Evolutionary conservation across 1,284 basidiomycete genomes (phyloP).

Genomic region (Trametes versicolor): DNA sequence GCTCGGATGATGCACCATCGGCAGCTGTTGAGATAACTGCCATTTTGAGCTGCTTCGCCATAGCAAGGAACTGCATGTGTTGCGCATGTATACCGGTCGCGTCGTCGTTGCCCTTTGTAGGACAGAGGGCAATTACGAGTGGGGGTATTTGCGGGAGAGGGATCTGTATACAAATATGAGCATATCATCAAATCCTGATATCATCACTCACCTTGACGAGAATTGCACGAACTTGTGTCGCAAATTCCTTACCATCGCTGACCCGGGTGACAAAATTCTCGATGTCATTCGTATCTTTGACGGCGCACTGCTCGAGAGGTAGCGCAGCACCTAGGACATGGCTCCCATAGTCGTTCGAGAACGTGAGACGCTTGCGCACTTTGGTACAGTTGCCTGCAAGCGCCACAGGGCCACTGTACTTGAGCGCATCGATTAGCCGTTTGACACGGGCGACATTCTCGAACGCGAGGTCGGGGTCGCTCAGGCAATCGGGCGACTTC

Average conservation of each 20-base stretch:
- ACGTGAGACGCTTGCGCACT: constrained; percentile 36
- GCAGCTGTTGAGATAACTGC: constrained; percentile 33
- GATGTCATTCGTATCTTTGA: constrained; percentile 37
- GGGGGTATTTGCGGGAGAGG: constrained; percentile 35
- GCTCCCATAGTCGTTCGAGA: constrained; percentile 40
- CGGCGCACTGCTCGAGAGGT: constrained; percentile 32
- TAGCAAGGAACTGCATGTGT: constrained; percentile 30
- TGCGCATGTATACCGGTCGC: constrained; percentile 30
- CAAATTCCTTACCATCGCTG: background rate
- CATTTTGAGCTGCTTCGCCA: constrained; percentile 36
- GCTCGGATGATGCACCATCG: constrained; percentile 41
- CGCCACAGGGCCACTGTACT: constrained; percentile 8
- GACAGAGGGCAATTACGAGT: constrained; percentile 34
- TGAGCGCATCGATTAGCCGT: constrained; percentile 5
- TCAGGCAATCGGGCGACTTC: background rate
- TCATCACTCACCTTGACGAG: background rate
- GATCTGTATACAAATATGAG: constrained; percentile 2
- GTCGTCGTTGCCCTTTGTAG: constrained; percentile 38
- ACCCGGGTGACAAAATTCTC: background rate
- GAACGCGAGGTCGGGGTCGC: constrained; percentile 1
- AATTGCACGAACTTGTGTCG: background rate
- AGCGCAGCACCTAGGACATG: constrained; percentile 40
- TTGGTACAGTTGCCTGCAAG: constrained; percentile 40
- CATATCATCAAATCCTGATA: too few species aligned
- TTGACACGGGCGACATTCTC: constrained; percentile 19